Base-by-base conservation (phyloP, 2,329 filamentous ascomycete species). In the Ophiostoma fasciatum region DNA sequence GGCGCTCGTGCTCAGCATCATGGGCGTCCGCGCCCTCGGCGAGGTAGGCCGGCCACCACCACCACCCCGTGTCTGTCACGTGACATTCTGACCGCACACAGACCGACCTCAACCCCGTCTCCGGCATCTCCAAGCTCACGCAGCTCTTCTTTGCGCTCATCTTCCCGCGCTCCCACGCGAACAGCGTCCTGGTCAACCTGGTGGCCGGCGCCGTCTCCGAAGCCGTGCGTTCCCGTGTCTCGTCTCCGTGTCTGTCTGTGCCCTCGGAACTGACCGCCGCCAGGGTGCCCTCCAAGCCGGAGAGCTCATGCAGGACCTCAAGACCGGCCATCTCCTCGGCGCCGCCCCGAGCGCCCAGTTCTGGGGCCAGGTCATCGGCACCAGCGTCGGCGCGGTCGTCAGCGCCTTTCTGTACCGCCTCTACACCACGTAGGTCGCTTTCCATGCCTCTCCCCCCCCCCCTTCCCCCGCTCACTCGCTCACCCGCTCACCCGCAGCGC, bases 301-400 rank as follows among this genome's bases (percentile, higher is more conserved):
- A 8, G 90, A 98, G 55, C 73, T 98, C 37, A 82, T 98, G 71
- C 90, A 98, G 54, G 90, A 98, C 53, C 69, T 98, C 21, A 98
- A 98, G 56, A 94, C 90, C 0, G 90, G 90, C 0, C 87, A 98
- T 55, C 62, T 98, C 0, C 69, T 98, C 1, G 87, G 88, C 10
- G 90, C 90, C 1, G 82, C 84, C 4, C 90, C 90, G 0, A 90
- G 82, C 48, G 90, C 90, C 0, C 90, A 98, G 50, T 98, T 98
- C 54, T 94, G 83, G 68, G 90, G 90, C 1, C 90, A 98, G 53
- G 73, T 96, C 15, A 87, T 98, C 36, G 90, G 90, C 5, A 83
- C 80, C 25, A 78, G 82, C 0, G 75, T 82, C 3, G 90, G 90
- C 2, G 87, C 90, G 1, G 67, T 96, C 10, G 69, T 93, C 6